Percentiles rank a stretch among this genome's conserved stretches.
Evolutionary conservation across 345 rosid species (phyloP).

Genomic region (Cardiospermum halicacabum): DNA sequence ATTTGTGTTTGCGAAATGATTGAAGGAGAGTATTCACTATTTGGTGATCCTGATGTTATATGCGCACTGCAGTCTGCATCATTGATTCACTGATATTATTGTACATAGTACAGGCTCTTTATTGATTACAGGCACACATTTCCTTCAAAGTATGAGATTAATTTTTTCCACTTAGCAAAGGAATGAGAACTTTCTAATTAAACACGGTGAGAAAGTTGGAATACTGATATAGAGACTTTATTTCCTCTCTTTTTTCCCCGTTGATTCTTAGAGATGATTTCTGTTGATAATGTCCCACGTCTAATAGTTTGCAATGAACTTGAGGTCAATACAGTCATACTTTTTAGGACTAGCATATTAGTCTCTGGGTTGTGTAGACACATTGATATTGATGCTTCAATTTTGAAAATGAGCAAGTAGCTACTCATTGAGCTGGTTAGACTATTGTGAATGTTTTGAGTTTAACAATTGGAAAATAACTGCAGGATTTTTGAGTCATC

Average conservation of each 20-base stretch:
- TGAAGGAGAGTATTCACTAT: not conserved
- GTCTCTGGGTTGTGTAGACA: not conserved
- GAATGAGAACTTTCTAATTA: not conserved
- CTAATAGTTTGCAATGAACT: not conserved
- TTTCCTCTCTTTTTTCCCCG: not conserved
- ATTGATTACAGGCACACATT: not conserved
- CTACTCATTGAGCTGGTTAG: not conserved
- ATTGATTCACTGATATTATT: not conserved
- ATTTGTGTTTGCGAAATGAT: not conserved
- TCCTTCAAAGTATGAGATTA: not conserved
- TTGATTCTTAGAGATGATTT: not conserved
- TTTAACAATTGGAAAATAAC: not conserved
- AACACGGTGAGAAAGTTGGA: not conserved
- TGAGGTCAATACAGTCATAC: not conserved
- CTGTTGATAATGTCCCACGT: not conserved
- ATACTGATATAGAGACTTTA: not conserved
- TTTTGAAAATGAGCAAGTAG: not conserved
- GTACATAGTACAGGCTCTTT: not conserved
- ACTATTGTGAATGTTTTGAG: not conserved
- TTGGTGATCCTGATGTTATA: too few relatives aligned
- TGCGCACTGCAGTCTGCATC: not conserved
- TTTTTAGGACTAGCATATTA: not conserved
- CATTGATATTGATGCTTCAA: not conserved
- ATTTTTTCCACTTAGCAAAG: not conserved
- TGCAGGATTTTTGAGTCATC: conserved; percentile 78